phyloP scores from a whole-genome alignment of 257 asterid genomes.

The Phtheirospermum japonicum region DNA sequence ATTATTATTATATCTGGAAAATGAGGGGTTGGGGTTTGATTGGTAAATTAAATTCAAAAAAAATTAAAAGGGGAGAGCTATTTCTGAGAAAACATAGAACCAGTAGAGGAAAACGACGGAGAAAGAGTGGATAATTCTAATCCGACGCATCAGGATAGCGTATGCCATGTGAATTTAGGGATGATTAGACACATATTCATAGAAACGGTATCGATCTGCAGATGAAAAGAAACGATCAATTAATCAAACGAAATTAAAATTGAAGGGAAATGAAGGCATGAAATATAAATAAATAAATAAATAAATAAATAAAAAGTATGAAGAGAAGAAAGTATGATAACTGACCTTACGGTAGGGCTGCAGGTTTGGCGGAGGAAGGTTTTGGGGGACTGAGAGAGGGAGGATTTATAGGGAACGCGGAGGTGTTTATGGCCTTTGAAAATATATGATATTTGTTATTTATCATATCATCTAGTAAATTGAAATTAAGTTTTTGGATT shows the following conservation, averaged over 20 bases:
- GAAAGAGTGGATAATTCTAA: slow-evolving; percentile 64
- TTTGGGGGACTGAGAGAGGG: not conserved
- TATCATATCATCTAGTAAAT: not conserved
- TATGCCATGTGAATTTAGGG: slow-evolving; percentile 32
- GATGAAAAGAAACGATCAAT: not conserved
- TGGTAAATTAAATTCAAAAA: no score
- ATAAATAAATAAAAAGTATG: not conserved
- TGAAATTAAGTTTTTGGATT: not conserved
- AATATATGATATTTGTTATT: not conserved
- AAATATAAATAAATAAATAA: not conserved
- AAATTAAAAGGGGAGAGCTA: not conserved
- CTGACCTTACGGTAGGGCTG: not conserved
- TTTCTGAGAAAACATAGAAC: slow-evolving; percentile 55
- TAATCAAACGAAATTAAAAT: not conserved
- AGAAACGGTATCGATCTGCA: not conserved
- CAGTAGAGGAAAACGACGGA: slow-evolving; percentile 74
- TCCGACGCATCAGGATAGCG: slow-evolving; percentile 42
- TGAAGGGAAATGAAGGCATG: not conserved
- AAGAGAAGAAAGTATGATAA: not conserved
- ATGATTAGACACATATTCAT: not conserved
- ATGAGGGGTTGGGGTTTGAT: no score
- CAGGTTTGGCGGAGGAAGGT: not conserved
- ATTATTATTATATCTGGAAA: not conserved
- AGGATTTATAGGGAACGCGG: not conserved
- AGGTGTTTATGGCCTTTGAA: slow-evolving; percentile 3